Conservation (phyloP, 2,329 filamentous ascomycete genomes). For the Fusarium pininemorale region DNA sequence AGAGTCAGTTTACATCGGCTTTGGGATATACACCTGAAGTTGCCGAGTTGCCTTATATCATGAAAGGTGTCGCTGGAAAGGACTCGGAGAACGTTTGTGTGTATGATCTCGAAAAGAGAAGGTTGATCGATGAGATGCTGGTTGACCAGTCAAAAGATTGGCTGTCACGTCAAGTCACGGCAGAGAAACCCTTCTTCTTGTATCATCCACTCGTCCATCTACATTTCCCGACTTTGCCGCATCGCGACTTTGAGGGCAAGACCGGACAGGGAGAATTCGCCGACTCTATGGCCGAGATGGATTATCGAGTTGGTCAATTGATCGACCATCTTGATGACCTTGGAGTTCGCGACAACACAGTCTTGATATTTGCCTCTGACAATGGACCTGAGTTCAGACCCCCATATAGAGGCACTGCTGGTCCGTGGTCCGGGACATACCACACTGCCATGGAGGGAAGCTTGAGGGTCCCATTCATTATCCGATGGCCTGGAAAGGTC, state of each 20-base stretch:
- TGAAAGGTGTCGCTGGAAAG: slow-evolving; percentile 42
- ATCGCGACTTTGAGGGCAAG: slow-evolving; percentile 42
- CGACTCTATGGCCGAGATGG: slow-evolving; percentile 49
- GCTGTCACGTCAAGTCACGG: slow-evolving; percentile 39
- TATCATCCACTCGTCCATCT: slow-evolving; percentile 48
- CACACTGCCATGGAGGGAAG: slow-evolving; percentile 51
- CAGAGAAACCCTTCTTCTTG: slow-evolving; percentile 43
- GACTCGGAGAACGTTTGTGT: slow-evolving; percentile 44
- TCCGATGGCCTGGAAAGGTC: slow-evolving; percentile 46
- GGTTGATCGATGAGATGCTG: slow-evolving; percentile 46
- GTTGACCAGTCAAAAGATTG: slow-evolving; percentile 46
- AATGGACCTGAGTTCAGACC: slow-evolving; percentile 48
- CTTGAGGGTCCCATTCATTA: slow-evolving; percentile 48
- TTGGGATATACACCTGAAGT: slow-evolving; percentile 46
- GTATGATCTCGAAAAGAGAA: slow-evolving; percentile 45
- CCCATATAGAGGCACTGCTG: slow-evolving; percentile 46
- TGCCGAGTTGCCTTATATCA: slow-evolving; percentile 48
- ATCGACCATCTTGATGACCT: slow-evolving; percentile 45
- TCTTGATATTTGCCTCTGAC: slow-evolving; percentile 49
- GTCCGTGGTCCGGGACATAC: slow-evolving; percentile 48
- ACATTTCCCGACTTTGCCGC: slow-evolving; percentile 47
- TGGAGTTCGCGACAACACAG: slow-evolving; percentile 43
- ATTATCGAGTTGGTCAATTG: slow-evolving; percentile 45
- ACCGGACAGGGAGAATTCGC: slow-evolving; percentile 46
- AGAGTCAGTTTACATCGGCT: slow-evolving; percentile 48